These are phyloP conservation scores for Colletotrichum sojae DNA, from an alignment of 2,329 filamentous ascomycete species.

Conservation along the genomic window DNA sequence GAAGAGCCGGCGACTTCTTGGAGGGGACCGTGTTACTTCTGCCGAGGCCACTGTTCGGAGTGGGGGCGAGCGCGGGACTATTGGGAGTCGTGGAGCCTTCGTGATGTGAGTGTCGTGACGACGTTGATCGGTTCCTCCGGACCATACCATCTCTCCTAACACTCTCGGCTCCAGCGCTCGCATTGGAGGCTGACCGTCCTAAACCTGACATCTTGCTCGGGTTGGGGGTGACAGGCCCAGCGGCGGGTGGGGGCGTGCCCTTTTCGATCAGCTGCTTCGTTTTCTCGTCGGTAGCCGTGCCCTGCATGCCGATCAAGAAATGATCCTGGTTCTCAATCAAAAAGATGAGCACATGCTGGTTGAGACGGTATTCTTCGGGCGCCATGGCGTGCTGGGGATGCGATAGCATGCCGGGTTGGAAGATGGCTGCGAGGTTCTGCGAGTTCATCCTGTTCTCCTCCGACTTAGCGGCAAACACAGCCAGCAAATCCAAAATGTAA, in stretches of 20 bases:
- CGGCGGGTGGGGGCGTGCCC: conserved; percentile 70
- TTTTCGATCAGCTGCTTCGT: conserved; percentile 76
- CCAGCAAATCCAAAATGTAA: conserved; percentile 95
- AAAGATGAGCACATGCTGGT: conserved; percentile 97
- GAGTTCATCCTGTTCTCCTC: conserved; percentile 98
- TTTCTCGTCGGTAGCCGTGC: conserved; percentile 94
- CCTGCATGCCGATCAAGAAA: conserved; percentile 98
- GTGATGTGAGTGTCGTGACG: conserved; percentile 86
- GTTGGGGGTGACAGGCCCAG: conserved; percentile 64
- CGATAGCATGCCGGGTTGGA: conserved; percentile 95
- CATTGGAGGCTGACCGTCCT: conserved; percentile 85
- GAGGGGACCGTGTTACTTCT: conserved; percentile 94
- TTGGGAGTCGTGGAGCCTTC: conserved; percentile 81
- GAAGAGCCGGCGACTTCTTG: conserved; percentile 84
- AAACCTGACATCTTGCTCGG: conserved; percentile 70
- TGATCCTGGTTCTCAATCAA: conserved; percentile 98
- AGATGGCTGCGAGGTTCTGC: conserved; percentile 94
- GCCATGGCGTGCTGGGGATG: conserved; percentile 97
- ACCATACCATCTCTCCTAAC: conserved; percentile 84
- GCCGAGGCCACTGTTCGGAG: conserved; percentile 69
- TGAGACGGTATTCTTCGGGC: conserved; percentile 92
- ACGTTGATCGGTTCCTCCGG: conserved; percentile 91
- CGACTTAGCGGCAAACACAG: conserved; percentile 96
- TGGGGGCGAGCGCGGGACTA: conserved; percentile 69
- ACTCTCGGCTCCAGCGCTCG: conserved; percentile 90